Evolutionary conservation across 2,329 filamentous ascomycete species (phyloP), one percentile per base, ranked within the genome.

Genomic region (Ascochyta viciae-villosae): DNA sequence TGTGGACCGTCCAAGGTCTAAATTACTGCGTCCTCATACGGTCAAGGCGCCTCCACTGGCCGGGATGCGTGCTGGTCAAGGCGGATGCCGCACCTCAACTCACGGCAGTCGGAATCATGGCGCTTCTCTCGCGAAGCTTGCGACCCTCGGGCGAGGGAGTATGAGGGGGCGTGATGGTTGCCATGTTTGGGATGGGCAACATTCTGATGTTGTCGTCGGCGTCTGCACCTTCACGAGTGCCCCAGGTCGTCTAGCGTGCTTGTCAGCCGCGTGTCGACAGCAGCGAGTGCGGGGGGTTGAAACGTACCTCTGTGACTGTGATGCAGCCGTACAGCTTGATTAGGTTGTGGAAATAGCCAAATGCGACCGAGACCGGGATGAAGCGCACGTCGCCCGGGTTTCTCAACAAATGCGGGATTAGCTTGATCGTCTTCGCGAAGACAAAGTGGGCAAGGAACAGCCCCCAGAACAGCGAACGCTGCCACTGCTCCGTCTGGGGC

Each of bases 141-240:
- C 68, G 71, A 31, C 69, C 63, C 40, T 70, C 67, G 19, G 72
- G 72, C 41, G 67, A 64, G 44, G 73, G 73, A 33, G 68, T 73
- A 52, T 70, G 55, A 29, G 72, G 71, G 51, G 73, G 73, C 37
- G 72, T 73, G 29, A 74, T 73, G 29, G 67, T 62, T 26, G 69
- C 29, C 29, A 31, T 70, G 40, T 58, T 61, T 41, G 71, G 68
- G 52, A 75, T 75, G 12, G 73, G 73, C 47, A 74, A 58, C 74
- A 77, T 75, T 54, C 74, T 68, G 56, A 76, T 71, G 61, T 75
- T 74, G 61, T 76, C 74, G 66, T 96, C 90, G 65, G 89, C 85
- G 77, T 97, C 93, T 72, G 92, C 93, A 68, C 95, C 93, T 68
- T 92, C 91, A 77, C 93, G 89, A 78, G 92, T 96, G 72, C 93